Evolutionary conservation across 2,329 filamentous ascomycete species (phyloP).

Genomic region (Colletotrichum costaricense): DNA sequence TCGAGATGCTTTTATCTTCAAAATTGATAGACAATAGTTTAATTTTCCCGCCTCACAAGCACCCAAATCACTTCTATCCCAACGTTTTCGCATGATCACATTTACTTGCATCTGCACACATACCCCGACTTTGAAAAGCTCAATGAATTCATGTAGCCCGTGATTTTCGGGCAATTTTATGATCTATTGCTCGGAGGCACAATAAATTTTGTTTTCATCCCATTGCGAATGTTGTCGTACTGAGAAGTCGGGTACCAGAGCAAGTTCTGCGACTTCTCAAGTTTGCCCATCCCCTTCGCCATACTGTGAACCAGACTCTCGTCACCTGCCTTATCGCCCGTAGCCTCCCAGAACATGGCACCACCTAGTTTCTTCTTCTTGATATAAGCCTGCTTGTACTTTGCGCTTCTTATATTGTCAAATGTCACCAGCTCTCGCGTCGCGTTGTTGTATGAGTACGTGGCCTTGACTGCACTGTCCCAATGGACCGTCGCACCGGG

Average conservation of each 20-base stretch:
- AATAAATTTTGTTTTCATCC: conserved; percentile 1
- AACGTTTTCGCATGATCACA: too few relatives aligned
- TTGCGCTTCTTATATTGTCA: conserved; percentile 70
- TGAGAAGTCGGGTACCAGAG: conserved; percentile 20
- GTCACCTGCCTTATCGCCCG: conserved; percentile 70
- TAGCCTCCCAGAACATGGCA: conserved; percentile 89
- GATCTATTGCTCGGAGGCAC: too few relatives aligned
- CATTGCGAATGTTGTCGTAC: conserved; percentile 24
- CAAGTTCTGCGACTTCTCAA: conserved; percentile 15
- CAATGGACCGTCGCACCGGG: conserved; percentile 67
- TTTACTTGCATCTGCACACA: too few relatives aligned
- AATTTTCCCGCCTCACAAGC: too few relatives aligned
- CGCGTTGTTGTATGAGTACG: conserved; percentile 75
- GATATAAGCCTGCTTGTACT: conserved; percentile 75
- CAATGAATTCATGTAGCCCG: too few relatives aligned
- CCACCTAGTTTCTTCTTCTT: conserved; percentile 73
- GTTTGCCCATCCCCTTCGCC: conserved; percentile 12
- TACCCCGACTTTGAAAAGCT: too few relatives aligned
- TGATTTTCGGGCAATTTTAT: too few relatives aligned
- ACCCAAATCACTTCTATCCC: too few relatives aligned
- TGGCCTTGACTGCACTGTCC: conserved; percentile 71
- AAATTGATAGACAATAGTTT: too few relatives aligned
- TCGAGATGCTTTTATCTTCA: too few relatives aligned
- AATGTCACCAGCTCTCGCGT: conserved; percentile 77
- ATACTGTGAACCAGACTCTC: conserved; percentile 42